Evolutionary conservation across 257 asterid genomes (phyloP).

Genomic region (Cordia subcordata): DNA sequence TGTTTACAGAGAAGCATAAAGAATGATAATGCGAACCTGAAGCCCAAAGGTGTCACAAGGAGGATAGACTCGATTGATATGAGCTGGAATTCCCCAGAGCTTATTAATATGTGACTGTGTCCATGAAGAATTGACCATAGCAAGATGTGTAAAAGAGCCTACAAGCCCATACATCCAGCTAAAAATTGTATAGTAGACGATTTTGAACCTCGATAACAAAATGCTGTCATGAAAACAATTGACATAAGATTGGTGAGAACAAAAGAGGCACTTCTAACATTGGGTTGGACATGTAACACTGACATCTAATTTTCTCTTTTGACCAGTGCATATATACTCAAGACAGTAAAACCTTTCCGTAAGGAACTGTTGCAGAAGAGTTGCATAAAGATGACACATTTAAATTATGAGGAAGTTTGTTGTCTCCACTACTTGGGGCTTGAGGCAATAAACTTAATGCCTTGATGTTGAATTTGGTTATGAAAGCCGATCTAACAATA

Average conservation of each 20-base stretch:
- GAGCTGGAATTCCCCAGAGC: conserved; percentile 85
- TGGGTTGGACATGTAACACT: too few species aligned
- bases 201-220: conserved; percentile 67
- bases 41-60: conserved; percentile 92
- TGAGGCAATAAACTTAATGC: too few species aligned
- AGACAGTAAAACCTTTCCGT: too few species aligned
- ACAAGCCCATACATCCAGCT: conserved; percentile 85
- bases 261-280: not conserved
- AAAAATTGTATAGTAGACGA: conserved; percentile 66
- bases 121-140: conserved; percentile 97
- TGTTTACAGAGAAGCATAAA: not conserved
- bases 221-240: conserved; percentile 36
- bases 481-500: too few species aligned
- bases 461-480: too few species aligned
- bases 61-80: conserved; percentile 77
- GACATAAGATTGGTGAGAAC: not conserved
- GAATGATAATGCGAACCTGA: conserved; percentile 48
- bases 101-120: conserved; percentile 78
- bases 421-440: too few species aligned
- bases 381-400: too few species aligned
- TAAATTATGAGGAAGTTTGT: too few species aligned
- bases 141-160: conserved; percentile 81
- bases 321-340: too few species aligned
- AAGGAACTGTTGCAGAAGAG: too few species aligned
- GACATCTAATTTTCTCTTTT: too few species aligned